Evolutionary conservation across 768 basidiomycete species (phyloP).

Genomic region (Boletus reticulatus): DNA sequence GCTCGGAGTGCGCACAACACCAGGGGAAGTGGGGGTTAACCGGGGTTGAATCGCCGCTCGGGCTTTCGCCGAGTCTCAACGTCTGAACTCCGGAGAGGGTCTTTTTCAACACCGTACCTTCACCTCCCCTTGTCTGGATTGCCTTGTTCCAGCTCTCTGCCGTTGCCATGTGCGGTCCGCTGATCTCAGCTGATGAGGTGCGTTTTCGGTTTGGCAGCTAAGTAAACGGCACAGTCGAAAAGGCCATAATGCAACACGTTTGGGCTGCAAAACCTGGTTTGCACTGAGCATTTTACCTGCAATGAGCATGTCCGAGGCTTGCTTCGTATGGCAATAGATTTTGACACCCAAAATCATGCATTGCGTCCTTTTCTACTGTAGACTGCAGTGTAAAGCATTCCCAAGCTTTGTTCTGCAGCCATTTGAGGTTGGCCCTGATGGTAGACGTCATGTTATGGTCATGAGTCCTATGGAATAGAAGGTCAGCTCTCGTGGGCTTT

Average conservation of each 20-base stretch:
- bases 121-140: not conserved
- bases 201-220: slow-evolving; percentile 7
- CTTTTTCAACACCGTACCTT: not conserved
- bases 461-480: not conserved
- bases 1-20: too few species aligned
- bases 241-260: slow-evolving; percentile 27
- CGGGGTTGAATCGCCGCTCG: too few species aligned
- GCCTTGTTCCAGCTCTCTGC: not conserved
- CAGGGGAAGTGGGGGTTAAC: too few species aligned
- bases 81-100: too few species aligned
- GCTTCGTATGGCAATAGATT: slow-evolving; percentile 11
- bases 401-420: slow-evolving; percentile 4
- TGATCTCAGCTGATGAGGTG: slow-evolving; percentile 9
- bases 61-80: not conserved
- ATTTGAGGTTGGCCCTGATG: not conserved
- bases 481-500: not conserved
- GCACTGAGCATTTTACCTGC: slow-evolving; percentile 6
- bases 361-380: slow-evolving; percentile 28
- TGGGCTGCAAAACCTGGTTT: slow-evolving; percentile 19
- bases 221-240: slow-evolving; percentile 8
- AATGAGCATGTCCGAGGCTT: not conserved
- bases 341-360: slow-evolving; percentile 24
- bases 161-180: not conserved
- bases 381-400: not conserved
- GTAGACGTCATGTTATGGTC: not conserved